Conservation (phyloP, 331 rosid species). For the Acacia concinna region DNA sequence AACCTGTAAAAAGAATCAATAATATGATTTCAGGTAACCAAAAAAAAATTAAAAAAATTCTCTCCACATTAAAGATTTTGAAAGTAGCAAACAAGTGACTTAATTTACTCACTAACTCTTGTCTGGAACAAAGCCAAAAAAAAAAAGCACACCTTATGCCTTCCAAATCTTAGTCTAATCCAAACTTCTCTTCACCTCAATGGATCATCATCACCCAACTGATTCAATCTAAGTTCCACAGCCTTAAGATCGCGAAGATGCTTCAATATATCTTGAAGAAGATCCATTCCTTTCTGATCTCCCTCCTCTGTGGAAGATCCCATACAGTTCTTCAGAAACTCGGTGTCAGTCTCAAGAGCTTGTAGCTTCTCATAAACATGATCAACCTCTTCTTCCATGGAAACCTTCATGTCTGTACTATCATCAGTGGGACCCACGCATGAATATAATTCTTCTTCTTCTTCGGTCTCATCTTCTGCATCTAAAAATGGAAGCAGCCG, state of each 20-base stretch:
- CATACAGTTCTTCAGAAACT: slow-evolving; percentile 66
- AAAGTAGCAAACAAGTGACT: neutral
- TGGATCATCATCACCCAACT: slow-evolving; percentile 39
- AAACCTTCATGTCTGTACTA: slow-evolving; percentile 29
- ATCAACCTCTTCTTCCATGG: slow-evolving; percentile 77
- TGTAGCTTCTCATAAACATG: slow-evolving; percentile 72
- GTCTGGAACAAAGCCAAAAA: neutral
- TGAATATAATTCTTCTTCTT: slow-evolving; percentile 40
- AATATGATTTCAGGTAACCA: neutral
- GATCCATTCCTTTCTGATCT: slow-evolving; percentile 57
- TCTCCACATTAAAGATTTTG: neutral
- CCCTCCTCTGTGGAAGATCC: slow-evolving; percentile 68
- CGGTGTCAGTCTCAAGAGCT: slow-evolving; percentile 72
- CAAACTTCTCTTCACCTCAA: slow-evolving; percentile 39
- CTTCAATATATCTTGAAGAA: slow-evolving; percentile 71
- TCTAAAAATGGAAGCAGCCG: slow-evolving; percentile 69
- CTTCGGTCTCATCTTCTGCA: slow-evolving; percentile 36
- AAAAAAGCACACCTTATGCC: slow-evolving; percentile 30
- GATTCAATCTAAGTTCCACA: slow-evolving; percentile 51
- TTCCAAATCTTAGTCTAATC: slow-evolving; percentile 16
- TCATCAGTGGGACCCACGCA: slow-evolving; percentile 39
- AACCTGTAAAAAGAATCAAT: neutral
- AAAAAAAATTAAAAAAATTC: neutral
- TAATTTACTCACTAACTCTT: neutral
- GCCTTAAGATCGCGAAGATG: slow-evolving; percentile 70